These are phyloP conservation scores for Escallonia rubra DNA, from an alignment of 129 eudicot species.

Conservation along the genomic window DNA sequence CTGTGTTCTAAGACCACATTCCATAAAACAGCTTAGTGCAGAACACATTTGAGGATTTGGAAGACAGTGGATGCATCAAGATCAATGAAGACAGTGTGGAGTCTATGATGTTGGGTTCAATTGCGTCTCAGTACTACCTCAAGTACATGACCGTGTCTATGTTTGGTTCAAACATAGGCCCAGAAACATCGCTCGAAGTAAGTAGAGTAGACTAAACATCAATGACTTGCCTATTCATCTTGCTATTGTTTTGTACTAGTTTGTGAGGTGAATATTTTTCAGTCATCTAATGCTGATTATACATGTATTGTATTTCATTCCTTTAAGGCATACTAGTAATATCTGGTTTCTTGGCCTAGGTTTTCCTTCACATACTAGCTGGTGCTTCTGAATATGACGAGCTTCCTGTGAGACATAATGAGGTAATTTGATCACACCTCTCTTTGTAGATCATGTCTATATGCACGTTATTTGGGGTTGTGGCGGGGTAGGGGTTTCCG, in stretches of 20 bases:
- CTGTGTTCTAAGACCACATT: constrained; percentile 3
- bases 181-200: constrained; percentile 91
- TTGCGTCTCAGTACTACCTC: constrained; percentile 93
- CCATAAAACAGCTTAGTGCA: constrained; percentile 54
- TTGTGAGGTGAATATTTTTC: no score
- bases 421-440: constrained; percentile 43
- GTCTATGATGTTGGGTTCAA: constrained; percentile 76
- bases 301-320: no score
- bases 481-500: no score
- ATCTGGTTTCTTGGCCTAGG: constrained; percentile 30
- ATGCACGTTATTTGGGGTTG: no score
- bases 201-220: constrained; percentile 14
- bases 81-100: constrained; percentile 76
- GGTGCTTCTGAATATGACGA: constrained; percentile 98
- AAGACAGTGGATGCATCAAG: constrained; percentile 90
- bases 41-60: constrained; percentile 92
- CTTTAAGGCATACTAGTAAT: no score
- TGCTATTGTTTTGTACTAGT: no score
- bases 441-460: constrained; percentile 1
- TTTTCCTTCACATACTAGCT: constrained; percentile 74
- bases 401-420: constrained; percentile 98
- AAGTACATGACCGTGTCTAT: constrained; percentile 82
- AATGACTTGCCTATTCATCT: background rate
- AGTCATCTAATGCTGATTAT: no score
- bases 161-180: constrained; percentile 90